phyloP scores from a whole-genome alignment of 2,329 filamentous ascomycete genomes.

The Fusarium ramigenum region DNA sequence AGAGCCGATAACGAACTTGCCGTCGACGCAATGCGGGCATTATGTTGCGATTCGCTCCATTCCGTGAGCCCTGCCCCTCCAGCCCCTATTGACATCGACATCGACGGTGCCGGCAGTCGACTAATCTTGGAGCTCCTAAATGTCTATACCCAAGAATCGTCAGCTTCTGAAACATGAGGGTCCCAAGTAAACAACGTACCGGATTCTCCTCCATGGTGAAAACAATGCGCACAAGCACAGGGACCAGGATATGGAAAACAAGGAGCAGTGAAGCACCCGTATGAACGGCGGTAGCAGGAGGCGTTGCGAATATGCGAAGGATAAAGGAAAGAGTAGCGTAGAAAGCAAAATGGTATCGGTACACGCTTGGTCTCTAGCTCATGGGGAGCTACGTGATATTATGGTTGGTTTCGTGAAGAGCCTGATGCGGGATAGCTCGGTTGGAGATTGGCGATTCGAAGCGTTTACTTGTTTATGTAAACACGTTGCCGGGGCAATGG shows the following conservation, averaged over 20 bases:
- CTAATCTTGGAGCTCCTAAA: constrained; percentile 46
- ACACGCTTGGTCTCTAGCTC: constrained; percentile 10
- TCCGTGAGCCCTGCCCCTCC: constrained; percentile 58
- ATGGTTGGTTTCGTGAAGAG: constrained; percentile 31
- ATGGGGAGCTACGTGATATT: constrained; percentile 39
- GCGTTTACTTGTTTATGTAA: constrained; percentile 39
- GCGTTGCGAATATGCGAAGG: constrained; percentile 33
- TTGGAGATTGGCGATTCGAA: constrained; percentile 41
- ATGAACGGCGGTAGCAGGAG: constrained; percentile 36
- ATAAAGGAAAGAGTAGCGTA: not conserved
- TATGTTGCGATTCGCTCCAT: constrained; percentile 69
- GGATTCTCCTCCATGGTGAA: constrained; percentile 49
- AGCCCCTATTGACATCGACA: constrained; percentile 37
- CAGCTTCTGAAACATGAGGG: not conserved
- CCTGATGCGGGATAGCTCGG: constrained; percentile 37
- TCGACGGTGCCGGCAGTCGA: constrained; percentile 44
- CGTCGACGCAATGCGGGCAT: constrained; percentile 59
- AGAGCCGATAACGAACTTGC: constrained; percentile 52
- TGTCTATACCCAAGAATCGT: constrained; percentile 31
- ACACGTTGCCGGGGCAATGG: constrained; percentile 32
- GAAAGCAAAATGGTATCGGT: constrained; percentile 10
- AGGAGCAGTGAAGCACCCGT: constrained; percentile 50
- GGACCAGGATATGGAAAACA: constrained; percentile 45
- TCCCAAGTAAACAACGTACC: constrained; percentile 33
- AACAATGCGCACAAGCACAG: constrained; percentile 31